Base-by-base conservation (phyloP, 306 rosid species). In the Geum urbanum region DNA sequence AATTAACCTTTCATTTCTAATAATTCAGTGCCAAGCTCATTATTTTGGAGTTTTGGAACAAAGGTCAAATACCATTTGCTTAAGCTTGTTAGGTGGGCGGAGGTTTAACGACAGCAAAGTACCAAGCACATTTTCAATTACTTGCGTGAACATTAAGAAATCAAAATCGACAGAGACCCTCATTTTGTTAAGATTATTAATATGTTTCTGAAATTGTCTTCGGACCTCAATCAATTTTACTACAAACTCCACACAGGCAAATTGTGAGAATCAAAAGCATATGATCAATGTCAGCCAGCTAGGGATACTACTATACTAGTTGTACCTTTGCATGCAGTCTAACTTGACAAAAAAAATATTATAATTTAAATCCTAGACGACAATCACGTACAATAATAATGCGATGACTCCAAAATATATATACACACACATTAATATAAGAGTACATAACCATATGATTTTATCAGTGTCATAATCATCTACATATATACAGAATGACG, bases 51-150 rank as follows among this genome's bases (percentile, higher is more conserved):
- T 55, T 37, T 55, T 27, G 10, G 16, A 55, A 55, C 60, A 55
- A 55, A 55, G 60, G 60, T 11, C 61, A 11, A 24, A 24, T 13
- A 18, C 43, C 19, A 13, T 6, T 32, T 24, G 27, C 27, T 24
- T 24, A 24, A 24, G 44, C 63, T 54, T 74, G 75, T 59, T 10
- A 61, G 58, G 56, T 58, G 14, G 58, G 69, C 27, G 27, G 27
- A 32, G 54, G 40, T 27, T 48, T 24, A 60, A n/a, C 63, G 19
- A 24, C 45, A 63, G 32, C 58, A 63, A 52, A 49, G 55, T 47
- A 44, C 75, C 68, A 43, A 56, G 27, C 53, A 47, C 71, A 56
- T 24, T 51, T 52, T 41, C 49, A 24, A 43, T 32, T 6, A 60
- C 32, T 44, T 14, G 9, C 18, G 37, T 15, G 39, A 70, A 22